These are phyloP conservation scores for Castanea mollissima DNA, from an alignment of 306 rosid species.

Conservation along the genomic window DNA sequence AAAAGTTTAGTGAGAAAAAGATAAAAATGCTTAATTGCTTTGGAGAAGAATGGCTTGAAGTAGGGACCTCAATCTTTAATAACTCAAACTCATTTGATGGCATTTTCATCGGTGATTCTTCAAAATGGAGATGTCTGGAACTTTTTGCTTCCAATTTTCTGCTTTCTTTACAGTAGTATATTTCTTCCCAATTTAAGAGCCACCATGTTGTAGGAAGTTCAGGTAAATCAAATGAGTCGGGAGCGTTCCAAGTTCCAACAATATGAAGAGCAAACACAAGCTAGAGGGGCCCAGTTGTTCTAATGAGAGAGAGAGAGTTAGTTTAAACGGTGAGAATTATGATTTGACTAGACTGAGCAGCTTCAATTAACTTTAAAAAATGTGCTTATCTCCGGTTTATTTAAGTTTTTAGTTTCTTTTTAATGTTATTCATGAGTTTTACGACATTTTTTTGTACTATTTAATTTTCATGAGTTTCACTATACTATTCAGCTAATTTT, in stretches of 20 bases:
- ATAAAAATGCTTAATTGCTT: not conserved
- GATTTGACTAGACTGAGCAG: conserved; percentile 26
- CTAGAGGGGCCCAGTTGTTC: too few relatives aligned
- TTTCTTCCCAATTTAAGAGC: not conserved
- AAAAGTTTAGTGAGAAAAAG: not conserved
- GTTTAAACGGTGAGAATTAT: not conserved
- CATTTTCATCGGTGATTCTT: conserved; percentile 23
- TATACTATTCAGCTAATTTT: too few relatives aligned
- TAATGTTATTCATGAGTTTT: too few relatives aligned
- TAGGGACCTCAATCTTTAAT: conserved; percentile 37
- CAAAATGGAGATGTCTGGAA: not conserved
- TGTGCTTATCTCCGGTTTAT: not conserved
- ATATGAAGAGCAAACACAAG: too few relatives aligned
- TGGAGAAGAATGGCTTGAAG: not conserved
- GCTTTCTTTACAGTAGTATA: not conserved
- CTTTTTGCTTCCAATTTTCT: not conserved
- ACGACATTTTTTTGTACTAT: fast-evolving
- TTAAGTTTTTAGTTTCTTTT: too few relatives aligned
- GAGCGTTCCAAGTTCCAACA: too few relatives aligned
- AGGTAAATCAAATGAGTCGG: not conserved
- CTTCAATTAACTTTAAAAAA: not conserved
- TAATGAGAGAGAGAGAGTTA: not conserved
- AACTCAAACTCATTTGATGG: conserved; percentile 31
- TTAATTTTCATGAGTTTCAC: fast-evolving
- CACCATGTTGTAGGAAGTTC: not conserved